Evolutionary conservation across 2,329 filamentous ascomycete genomes (phyloP).

Genomic region (Nigrospora sphaerica): DNA sequence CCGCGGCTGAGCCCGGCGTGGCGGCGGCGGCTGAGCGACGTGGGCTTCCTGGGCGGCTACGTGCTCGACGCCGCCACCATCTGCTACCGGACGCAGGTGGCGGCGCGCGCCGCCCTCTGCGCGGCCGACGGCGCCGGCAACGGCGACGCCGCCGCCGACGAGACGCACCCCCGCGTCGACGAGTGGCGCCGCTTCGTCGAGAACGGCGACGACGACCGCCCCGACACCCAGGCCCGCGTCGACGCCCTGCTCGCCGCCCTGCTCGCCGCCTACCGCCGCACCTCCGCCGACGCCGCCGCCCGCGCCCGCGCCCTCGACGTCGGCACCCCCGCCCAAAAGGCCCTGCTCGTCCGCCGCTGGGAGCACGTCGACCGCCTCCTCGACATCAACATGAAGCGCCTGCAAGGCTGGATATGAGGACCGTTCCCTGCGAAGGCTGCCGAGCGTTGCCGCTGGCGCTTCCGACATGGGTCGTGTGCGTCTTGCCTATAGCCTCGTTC

Average conservation of each 20-base stretch:
- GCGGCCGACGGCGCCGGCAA: too few species aligned
- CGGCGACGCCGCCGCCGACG: too few species aligned
- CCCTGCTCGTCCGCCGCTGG: conserved; percentile 32
- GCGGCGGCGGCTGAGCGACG: conserved; percentile 31
- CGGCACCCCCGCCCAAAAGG: conserved; percentile 26
- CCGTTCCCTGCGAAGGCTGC: too few species aligned
- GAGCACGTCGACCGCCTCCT: conserved; percentile 32
- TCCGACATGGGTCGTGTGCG: too few species aligned
- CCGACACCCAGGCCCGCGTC: conserved; percentile 30
- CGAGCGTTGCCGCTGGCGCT: too few species aligned
- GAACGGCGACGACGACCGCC: conserved; percentile 35
- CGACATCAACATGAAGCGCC: conserved; percentile 22
- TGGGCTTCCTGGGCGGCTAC: conserved; percentile 43
- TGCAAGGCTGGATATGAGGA: too few species aligned
- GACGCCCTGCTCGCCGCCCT: conserved; percentile 29
- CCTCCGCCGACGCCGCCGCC: conserved; percentile 21
- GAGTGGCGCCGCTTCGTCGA: conserved; percentile 40
- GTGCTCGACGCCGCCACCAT: conserved; percentile 40
- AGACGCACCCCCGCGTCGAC: conserved; percentile 7
- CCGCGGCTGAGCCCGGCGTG: conserved; percentile 26
- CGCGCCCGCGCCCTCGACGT: conserved; percentile 20
- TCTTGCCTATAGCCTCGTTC: too few species aligned
- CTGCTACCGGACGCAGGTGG: conserved; percentile 51
- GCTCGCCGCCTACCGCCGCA: conserved; percentile 27
- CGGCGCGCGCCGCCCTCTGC: conserved; percentile 25